Evolutionary conservation across 306 rosid genomes (phyloP), one percentile per base, ranked within the genome.

Genomic region (Prunus campanulata): DNA sequence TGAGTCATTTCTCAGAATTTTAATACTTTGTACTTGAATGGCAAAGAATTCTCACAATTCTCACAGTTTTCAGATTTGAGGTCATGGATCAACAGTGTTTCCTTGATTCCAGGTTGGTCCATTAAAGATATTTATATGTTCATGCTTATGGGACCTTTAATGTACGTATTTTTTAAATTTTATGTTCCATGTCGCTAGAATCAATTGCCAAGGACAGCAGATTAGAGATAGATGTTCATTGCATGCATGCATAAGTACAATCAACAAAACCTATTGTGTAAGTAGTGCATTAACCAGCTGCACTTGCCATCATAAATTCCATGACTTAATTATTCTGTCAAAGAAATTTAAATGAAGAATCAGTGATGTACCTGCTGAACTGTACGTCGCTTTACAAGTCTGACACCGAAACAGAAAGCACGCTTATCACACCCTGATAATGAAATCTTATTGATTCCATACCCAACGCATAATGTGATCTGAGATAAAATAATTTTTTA

Each of bases 361-460:
- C 39, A 51, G 27, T 67, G 59, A 66, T 83, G 70, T 74, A 96
- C 99, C 99, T 96, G 97, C 76, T 83, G 93, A 86, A 91, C 56
- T 67, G 79, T 86, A 55, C 80, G 96, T 80, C 91, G 88, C 85
- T 82, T 87, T 76, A 96, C 98, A 80, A 96, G 85, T 62, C 99
- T 96, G 72, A 96, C 97, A 64, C 99, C 99, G 47, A 96, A 77
- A 81, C 99, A 96, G 79, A 96, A 96, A 64, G 78, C 67, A 56
- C 99, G 97, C 86, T 91, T 79, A 87, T 96, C 99, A 78, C 97
- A 82, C 80, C 90, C 96, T 30, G 93, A 82, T 76, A 96, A 87
- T 78, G 85, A 78, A 81, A 96, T 84, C 90, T 90, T 93, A 81
- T 93, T 96, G 68, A 91, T 79, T 74, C 98, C 98, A 8, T 96